Base-by-base conservation (phyloP, 352 stramenopile genomes). In the Plasmopara viticola region DNA sequence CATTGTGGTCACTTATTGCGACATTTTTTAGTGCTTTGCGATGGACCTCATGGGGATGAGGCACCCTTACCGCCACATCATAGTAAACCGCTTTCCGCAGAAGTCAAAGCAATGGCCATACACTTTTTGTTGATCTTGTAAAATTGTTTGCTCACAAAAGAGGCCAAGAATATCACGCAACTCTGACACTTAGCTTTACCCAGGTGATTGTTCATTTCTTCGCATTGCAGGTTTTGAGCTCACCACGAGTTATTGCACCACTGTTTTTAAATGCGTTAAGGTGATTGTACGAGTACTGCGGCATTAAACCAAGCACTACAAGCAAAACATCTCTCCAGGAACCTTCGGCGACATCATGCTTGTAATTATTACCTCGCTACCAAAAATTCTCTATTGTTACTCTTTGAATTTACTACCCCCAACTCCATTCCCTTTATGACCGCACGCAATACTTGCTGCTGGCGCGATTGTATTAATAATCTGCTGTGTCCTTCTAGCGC, bases 111-210 rank as follows among this genome's bases (percentile, higher is more conserved):
- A 44, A 38, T 84, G 68, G 66, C 64, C 58, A 39, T 87, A 73
- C 56, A 75, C 74, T n/a, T 9, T 87, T 90, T 42, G 63, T 90
- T 8, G 76, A 90, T 58, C 87, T 87, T 74, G 76, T 87, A 55
- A 86, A 84, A 42, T 1, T 87, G 79, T 35, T 65, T 63, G 20
- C 65, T 65, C 44, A 75, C 76, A 25, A 75, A 64, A 39, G 86
- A 90, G 29, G 72, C 74, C 37, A 86, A 87, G 56, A 90, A 90
- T 59, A 72, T 90, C 48, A 90, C 79, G 20, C 76, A 90, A 53
- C 49, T 90, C 34, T 87, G 74, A 17, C 79, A 89, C n/a, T 41
- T 25, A 25, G 20, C 20, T 25, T 25, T 25, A 25, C n/a, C n/a
- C 20, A 42, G 33, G 40, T 34, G 30, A 43, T 29, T 6, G 47